Base-by-base conservation (phyloP, 768 basidiomycete genomes). In the Gloeophyllum trabeum region DNA sequence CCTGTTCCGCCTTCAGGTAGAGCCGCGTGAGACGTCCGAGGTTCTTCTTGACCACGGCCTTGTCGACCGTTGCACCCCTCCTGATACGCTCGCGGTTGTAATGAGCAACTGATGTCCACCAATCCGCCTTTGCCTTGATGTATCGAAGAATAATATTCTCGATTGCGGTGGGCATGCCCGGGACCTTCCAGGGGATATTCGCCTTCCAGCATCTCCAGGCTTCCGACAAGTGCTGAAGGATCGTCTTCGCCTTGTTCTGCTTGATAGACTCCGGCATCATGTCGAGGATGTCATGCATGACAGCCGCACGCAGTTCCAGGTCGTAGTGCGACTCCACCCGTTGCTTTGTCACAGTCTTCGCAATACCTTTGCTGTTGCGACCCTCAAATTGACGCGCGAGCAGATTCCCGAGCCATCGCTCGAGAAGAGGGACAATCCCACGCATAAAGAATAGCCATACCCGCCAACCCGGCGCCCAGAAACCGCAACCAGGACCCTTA, bases 261-360 rank as follows among this genome's bases (percentile, higher is more conserved):
- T 93, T 93, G 69, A 98, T 93, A 2, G 88, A 91, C 61, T 98
- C 96, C 5, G 96, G 96, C 94, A 98, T 97, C 94, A 98, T 97
- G 67, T 98, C 94, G 51, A 99, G 70, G 52, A 99, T 98, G 61
- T 99, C 94, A 65, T 97, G 94, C 96, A 99, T 98, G 53, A 99
- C 94, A 37, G 96, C 93, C 0, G 96, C 96, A 42, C 96, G 82
- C 35, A 99, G 67, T 58, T 99, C 96, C 25, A 99, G 72, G 60
- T 99, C 96, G 53, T 93, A 98, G 60, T 99, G 96, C 6, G 92
- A 96, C 62, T 99, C 96, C 12, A 98, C 96, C 54, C 94, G 81
- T 64, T 99, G 96, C 64, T 99, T 99, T 20, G 96, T 99, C 19
- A 99, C 94, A 0, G 94, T 98, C 69, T 96, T 96, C 1, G 94